phyloP scores from a whole-genome alignment of 139 green algal species.

The Diplosphaera chodatii region DNA sequence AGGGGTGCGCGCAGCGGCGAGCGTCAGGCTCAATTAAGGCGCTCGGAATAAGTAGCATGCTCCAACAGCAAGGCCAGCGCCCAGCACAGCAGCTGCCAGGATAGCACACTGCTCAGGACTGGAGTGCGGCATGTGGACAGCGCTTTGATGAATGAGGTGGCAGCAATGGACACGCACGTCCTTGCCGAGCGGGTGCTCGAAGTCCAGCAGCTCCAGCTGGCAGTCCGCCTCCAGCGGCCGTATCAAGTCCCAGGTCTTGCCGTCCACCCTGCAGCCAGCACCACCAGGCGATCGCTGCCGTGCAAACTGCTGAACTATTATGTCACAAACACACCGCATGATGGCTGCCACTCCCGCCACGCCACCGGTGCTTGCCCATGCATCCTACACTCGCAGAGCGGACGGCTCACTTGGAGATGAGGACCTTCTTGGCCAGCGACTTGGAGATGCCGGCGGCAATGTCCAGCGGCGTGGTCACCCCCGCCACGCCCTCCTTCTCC shows the following conservation, averaged over 20 bases:
- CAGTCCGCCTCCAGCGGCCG: slow-evolving; percentile 86
- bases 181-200: slow-evolving; percentile 82
- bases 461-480: slow-evolving; percentile 87
- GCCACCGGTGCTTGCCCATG: too few species aligned
- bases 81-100: too few species aligned
- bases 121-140: too few species aligned
- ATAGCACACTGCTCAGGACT: too few species aligned
- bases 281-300: too few species aligned
- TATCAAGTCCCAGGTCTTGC: slow-evolving; percentile 79
- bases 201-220: slow-evolving; percentile 75
- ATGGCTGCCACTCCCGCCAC: too few species aligned
- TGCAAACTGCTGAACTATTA: too few species aligned
- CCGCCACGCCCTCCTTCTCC: slow-evolving; percentile 60
- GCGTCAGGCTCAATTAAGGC: too few species aligned
- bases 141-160: too few species aligned
- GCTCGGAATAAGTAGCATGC: too few species aligned
- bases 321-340: too few species aligned
- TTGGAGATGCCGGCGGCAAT: slow-evolving; percentile 81
- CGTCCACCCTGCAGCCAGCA: slow-evolving; percentile 48
- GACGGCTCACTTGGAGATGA: slow-evolving; percentile 61
- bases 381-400: background rate
- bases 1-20: background rate
- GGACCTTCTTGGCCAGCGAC: slow-evolving; percentile 81
- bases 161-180: slow-evolving; percentile 47
- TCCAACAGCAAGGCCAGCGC: too few species aligned